These are phyloP conservation scores for Pholiota microspora DNA, from an alignment of 768 basidiomycete species.

Conservation along the genomic window DNA sequence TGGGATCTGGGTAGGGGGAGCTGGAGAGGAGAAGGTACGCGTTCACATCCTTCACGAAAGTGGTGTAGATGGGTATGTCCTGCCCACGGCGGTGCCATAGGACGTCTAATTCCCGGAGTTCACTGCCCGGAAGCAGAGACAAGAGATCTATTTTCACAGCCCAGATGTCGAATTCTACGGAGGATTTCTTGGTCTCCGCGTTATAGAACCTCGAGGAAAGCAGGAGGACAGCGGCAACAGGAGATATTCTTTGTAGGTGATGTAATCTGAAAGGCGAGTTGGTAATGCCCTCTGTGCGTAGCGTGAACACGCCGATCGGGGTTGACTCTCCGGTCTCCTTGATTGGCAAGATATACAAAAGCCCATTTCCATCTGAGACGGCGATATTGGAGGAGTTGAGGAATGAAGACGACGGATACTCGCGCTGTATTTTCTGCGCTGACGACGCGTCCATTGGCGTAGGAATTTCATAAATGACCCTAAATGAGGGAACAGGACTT, in stretches of 20 bases:
- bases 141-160: constrained; percentile 52
- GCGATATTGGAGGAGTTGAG: constrained; percentile 47
- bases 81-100: constrained; percentile 70
- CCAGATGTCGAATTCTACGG: constrained; percentile 62
- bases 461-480: constrained; percentile 59
- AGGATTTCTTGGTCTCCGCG: constrained; percentile 14
- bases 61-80: constrained; percentile 63
- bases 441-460: constrained; percentile 42
- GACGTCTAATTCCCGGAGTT: constrained; percentile 43
- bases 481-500: constrained; percentile 48
- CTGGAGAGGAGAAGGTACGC: constrained; percentile 60
- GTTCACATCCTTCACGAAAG: constrained; percentile 42
- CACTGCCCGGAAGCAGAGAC: constrained; percentile 26
- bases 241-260: constrained; percentile 32
- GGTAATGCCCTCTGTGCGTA: constrained; percentile 34
- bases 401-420: constrained; percentile 75
- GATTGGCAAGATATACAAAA: constrained; percentile 57
- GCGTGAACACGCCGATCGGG: constrained; percentile 52
- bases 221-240: constrained; percentile 42
- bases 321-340: constrained; percentile 35
- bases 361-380: constrained; percentile 70
- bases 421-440: constrained; percentile 42
- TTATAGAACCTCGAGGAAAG: constrained; percentile 59
- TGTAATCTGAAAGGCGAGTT: constrained; percentile 50
- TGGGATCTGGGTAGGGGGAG: constrained; percentile 48